Base-by-base conservation (phyloP, 768 basidiomycete species). In the Mycena latifolia region DNA sequence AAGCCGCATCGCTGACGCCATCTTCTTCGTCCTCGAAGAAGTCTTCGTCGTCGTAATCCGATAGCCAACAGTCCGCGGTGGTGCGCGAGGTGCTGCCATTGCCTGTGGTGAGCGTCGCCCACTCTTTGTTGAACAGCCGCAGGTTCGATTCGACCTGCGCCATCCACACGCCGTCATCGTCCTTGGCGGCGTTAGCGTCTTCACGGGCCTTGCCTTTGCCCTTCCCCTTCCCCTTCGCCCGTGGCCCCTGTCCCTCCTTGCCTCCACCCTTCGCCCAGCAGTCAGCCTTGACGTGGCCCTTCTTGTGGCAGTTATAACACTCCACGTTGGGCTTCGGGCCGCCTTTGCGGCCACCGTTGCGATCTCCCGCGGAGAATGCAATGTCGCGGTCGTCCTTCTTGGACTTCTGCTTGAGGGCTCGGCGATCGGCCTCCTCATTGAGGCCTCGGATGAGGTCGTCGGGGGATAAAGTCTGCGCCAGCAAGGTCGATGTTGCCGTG, bases 261-360 rank as follows among this genome's bases (percentile, higher is more conserved):
- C 70, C 69, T 18, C 72, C 63, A 14, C 55, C 63, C 4, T 46
- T 35, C 48, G 48, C 57, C 20, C 72, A 63, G 24, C 64, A 65
- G 45, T 45, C 74, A 56, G 67, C 65, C 39, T 67, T 71, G 24
- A 65, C 15, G 31, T 75, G 72, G 18, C 72, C 71, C 25, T 62
- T 56, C 66, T 67, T 67, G 60, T 55, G 54, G 63, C 73, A 74
- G 54, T 73, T 73, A n/a, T n/a, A n/a, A n/a, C n/a, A n/a, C n/a
- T n/a, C n/a, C n/a, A n/a, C n/a, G n/a, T n/a, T n/a, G n/a, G 55
- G 22, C 39, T 58, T 67, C 18, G 22, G 4, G 31, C 20, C 18
- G 10, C 20, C 15, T 39, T 50, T 39, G 28, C 45, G 54, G 35
- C 50, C 27, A 31, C 37, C 43, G 22, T 51, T 39, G 48, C 56